Base-by-base conservation (phyloP, 352 stramenopile genomes). In the Globisporangium cylindrosporum region DNA sequence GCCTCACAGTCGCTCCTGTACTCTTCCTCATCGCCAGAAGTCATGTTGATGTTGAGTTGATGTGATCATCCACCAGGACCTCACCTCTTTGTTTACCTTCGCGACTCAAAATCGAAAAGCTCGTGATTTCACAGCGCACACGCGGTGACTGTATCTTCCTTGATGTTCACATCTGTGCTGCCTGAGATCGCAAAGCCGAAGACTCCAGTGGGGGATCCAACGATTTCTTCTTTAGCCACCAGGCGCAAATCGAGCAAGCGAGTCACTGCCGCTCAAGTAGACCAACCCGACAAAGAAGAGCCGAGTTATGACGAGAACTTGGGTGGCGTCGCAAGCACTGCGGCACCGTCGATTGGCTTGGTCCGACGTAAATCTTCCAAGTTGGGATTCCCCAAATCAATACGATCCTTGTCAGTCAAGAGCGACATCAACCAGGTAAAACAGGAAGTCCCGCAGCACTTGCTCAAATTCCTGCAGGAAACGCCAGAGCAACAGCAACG, bases 381-480 rank as follows among this genome's bases (percentile, higher is more conserved):
- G 25, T 62, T 51, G 9, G 15, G 29, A 46, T 46, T 55, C n/a
- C 32, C 51, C 27, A 67, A 62, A 29, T 54, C 62, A 9, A 27
- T 67, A 25, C 32, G 51, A 5, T 34, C 32, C 12, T 15, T 67
- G 22, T 67, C 62, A 12, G 32, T 43, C 8, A 22, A 27, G 15
- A 29, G 20, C 24, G 59, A 3, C 2, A 18, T 61, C 29, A 48
- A 27, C 32, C 56, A 53, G 25, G 66, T 57, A 54, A 77, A 73
- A 32, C 66, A 29, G 32, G 80, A 90, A 27, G 60, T 81, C 0
- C 82, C 82, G 4, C 66, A 72, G 43, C 80, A 87, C 67, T 71
- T 91, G 38, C 63, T 84, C 38, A 91, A 91, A 55, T 56, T 90
- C 1, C 67, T 91, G 36, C 73, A 82, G 61, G 81, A 88, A 66